These are phyloP conservation scores for Drechslera avenae DNA, from an alignment of 2,329 filamentous ascomycete species.

Conservation along the genomic window DNA sequence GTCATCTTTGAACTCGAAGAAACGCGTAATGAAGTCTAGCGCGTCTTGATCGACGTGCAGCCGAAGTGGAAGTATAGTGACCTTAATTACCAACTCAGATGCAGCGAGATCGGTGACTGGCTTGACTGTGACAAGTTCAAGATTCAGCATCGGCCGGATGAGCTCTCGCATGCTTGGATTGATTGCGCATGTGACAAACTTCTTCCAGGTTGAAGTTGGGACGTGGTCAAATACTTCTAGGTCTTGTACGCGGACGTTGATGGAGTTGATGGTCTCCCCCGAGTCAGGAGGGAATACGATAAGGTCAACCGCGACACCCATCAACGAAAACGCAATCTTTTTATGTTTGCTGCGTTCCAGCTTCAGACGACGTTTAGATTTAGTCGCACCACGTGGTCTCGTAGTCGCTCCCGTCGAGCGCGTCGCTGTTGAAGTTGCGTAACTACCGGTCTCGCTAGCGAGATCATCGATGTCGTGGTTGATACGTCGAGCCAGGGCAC, in stretches of 20 bases:
- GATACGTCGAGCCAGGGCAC: conserved; percentile 80
- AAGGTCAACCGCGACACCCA: conserved; percentile 81
- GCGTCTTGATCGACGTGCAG: conserved; percentile 97
- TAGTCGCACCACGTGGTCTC: conserved; percentile 51
- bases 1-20: conserved; percentile 97
- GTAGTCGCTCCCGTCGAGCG: conserved; percentile 41
- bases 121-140: conserved; percentile 86
- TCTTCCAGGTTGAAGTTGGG: conserved; percentile 95
- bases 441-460: conserved; percentile 85
- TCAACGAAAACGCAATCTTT: conserved; percentile 94
- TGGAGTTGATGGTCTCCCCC: conserved; percentile 83
- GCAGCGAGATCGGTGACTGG: conserved; percentile 83
- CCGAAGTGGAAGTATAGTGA: conserved; percentile 79
- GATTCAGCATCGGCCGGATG: conserved; percentile 84
- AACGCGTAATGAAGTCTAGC: conserved; percentile 93
- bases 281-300: conserved; percentile 76
- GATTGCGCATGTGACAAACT: conserved; percentile 92
- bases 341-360: conserved; percentile 86
- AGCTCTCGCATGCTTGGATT: conserved; percentile 86
- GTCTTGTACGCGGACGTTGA: conserved; percentile 81
- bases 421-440: conserved; percentile 67
- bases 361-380: conserved; percentile 63
- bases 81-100: conserved; percentile 83
- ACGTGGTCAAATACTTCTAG: conserved; percentile 94
- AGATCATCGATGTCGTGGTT: conserved; percentile 87